Percentiles rank a stretch among this genome's conserved stretches.
Evolutionary conservation across 192 early-diverging fungal genomes (phyloP).

Genomic region (Globomyces pollinis-pini): DNA sequence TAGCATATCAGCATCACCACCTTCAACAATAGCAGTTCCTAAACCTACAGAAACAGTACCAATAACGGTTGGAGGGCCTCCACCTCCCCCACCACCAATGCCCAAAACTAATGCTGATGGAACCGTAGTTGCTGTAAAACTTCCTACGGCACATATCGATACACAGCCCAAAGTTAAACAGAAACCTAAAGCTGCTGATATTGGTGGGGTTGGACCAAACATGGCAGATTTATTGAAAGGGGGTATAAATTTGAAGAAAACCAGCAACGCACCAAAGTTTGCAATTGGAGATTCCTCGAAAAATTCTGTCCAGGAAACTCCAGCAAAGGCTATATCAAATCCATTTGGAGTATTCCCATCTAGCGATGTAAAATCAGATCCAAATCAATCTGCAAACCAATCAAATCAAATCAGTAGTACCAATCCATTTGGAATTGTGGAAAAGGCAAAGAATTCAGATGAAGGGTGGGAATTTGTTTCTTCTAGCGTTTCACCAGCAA

Average conservation of each 20-base stretch:
- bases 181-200: conserved; percentile 31
- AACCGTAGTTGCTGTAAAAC: neutral
- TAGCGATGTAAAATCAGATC: neutral
- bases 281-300: neutral
- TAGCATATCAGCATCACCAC: neutral
- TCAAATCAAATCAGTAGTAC: neutral
- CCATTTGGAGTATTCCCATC: neutral
- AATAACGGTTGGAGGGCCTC: conserved; percentile 4
- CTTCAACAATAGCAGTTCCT: neutral
- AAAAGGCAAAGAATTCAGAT: neutral
- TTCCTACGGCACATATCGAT: neutral
- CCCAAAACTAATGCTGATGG: conserved; percentile 21
- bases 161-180: conserved; percentile 5
- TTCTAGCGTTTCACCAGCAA: conserved; percentile 17
- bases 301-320: neutral
- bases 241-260: neutral
- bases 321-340: neutral
- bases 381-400: neutral
- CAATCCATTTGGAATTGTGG: conserved; percentile 14
- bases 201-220: conserved; percentile 25
- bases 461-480: conserved; percentile 1
- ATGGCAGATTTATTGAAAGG: conserved; percentile 17
- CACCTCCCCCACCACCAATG: conserved; percentile 40
- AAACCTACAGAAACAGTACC: neutral
- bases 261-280: neutral